Evolutionary conservation across 495 filamentous ascomycete species (phyloP).

Genomic region (Haplographium delicatum): DNA sequence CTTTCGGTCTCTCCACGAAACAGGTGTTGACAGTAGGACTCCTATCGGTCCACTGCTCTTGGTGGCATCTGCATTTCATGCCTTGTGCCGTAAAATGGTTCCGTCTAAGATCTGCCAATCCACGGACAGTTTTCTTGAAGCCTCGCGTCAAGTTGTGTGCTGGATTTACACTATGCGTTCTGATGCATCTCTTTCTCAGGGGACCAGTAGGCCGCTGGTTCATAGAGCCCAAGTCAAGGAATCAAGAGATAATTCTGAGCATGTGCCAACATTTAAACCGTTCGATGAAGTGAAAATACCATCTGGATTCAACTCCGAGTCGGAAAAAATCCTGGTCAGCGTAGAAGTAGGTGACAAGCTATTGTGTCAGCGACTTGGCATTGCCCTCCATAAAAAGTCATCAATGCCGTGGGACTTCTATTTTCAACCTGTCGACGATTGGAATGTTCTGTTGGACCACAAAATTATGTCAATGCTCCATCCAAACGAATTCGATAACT

Average conservation of each 20-base stretch:
- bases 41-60: neutral
- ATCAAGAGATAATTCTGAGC: neutral
- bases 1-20: conserved; percentile 8
- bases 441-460: conserved; percentile 6
- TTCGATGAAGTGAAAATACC: neutral
- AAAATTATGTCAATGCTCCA: neutral
- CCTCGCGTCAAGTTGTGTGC: conserved; percentile 12
- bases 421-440: conserved; percentile 1
- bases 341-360: neutral
- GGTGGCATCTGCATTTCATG: conserved; percentile 10
- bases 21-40: neutral
- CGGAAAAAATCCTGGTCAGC: conserved; percentile 7
- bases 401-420: conserved; percentile 8
- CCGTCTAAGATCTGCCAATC: conserved; percentile 9
- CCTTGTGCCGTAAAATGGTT: conserved; percentile 5
- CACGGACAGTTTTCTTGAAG: conserved; percentile 5
- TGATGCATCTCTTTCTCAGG: conserved; percentile 2
- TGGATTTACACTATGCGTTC: conserved; percentile 14
- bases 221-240: neutral
- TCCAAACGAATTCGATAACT: conserved; percentile 7
- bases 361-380: conserved; percentile 3
- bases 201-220: neutral
- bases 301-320: neutral
- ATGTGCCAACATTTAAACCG: conserved; percentile 1
- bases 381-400: neutral